Conservation (phyloP, 805 yeast species). For the Babjeviella inositovora region DNA sequence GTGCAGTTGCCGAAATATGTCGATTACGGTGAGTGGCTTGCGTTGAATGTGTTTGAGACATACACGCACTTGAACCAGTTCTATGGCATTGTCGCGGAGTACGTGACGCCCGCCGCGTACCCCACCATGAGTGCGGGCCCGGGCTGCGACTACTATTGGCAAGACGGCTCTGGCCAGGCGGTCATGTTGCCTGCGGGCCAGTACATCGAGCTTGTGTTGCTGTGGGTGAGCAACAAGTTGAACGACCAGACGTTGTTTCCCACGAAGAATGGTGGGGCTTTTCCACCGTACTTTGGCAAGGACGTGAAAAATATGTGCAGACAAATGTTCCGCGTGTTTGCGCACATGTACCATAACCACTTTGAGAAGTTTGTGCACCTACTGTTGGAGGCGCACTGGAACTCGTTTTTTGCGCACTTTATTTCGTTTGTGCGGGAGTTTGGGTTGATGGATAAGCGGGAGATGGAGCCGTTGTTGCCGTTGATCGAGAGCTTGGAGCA, state of each 20-base stretch:
- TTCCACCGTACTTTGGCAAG: conserved; percentile 70
- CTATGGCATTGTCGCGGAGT: conserved; percentile 81
- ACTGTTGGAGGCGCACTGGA: conserved; percentile 94
- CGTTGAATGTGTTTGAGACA: conserved; percentile 81
- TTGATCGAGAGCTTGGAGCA: conserved; percentile 67
- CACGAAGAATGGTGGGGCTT: conserved; percentile 76
- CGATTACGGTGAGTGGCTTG: conserved; percentile 91
- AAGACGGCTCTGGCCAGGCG: conserved; percentile 62
- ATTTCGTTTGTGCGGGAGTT: conserved; percentile 78
- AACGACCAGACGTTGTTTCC: conserved; percentile 88
- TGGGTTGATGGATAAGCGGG: conserved; percentile 62
- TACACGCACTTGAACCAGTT: conserved; percentile 77
- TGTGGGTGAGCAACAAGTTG: conserved; percentile 79
- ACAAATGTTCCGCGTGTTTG: conserved; percentile 91
- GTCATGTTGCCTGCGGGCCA: conserved; percentile 83
- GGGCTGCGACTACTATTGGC: conserved; percentile 80
- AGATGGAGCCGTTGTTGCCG: conserved; percentile 62
- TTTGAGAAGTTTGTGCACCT: conserved; percentile 88
- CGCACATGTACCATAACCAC: conserved; percentile 88
- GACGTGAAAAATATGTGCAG: conserved; percentile 78
- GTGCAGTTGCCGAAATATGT: conserved; percentile 92
- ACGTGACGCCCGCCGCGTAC: conserved; percentile 75
- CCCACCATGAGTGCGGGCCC: conserved; percentile 97
- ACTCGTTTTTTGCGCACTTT: conserved; percentile 91
- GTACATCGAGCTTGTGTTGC: conserved; percentile 79